Base-by-base conservation (phyloP, 140 eudicot species). In the Ambrosia hybrid region DNA sequence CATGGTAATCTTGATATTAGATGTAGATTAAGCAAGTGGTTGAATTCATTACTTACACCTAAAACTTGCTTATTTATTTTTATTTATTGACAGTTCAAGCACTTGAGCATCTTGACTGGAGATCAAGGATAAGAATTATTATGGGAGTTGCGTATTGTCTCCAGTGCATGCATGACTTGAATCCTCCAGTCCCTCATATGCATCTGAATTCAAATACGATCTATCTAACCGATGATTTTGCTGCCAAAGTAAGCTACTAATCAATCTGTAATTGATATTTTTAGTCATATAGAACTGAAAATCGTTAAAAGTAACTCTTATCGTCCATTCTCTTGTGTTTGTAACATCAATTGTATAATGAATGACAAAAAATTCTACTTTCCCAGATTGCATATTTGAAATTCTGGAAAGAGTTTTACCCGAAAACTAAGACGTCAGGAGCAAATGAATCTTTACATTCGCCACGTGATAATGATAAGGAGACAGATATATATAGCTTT, bases 111-210 rank as follows among this genome's bases (percentile, higher is more conserved):
- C 91, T 91, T 52, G 97, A 91, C 64, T 91, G 97, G 97, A 79
- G 65, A 60, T 75, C 89, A 15, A 84, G 97, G 76, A 80, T 83
- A 85, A 86, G 96, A 78, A 82, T 88, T 26, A 81, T 86, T 3
- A 81, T 88, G 91, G 97, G 97, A 71, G 69, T 76, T 3, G 93
- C 91, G 14, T 91, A 91, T 68, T 91, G 97, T 79, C 93, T 91
- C 51, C 93, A 73, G 46, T 56, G 85, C 84, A 80, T 86, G 89
- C 97, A 91, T 68, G 89, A 84, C 37, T 76, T 88, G 60, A 80
- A 60, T 68, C 96, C 97, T 14, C 86, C 93, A 0, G 79, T 88
- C 51, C 72, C 75, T 13, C 89, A 78, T 67, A 51, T 69, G 38
- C 56, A 83, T 73, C 53, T 88, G 77, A 78, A 67, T 75, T 73